These are phyloP conservation scores for Pseudocohnilembus persalinus DNA, from an alignment of 169 alveolate genomes.

Conservation along the genomic window DNA sequence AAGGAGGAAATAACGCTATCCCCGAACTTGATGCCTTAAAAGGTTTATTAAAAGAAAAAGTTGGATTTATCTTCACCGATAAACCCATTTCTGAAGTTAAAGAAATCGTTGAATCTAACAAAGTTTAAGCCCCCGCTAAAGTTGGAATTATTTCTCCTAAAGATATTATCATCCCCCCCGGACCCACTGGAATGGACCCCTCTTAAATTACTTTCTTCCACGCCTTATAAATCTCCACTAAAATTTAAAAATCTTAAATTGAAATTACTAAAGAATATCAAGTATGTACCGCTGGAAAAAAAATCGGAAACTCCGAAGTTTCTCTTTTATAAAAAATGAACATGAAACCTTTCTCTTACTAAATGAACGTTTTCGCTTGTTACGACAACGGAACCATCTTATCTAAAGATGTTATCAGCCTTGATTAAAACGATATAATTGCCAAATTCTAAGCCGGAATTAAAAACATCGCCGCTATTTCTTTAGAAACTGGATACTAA, in stretches of 20 bases:
- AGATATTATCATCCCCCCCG: conserved; percentile 98
- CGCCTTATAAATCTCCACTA: conserved; percentile 98
- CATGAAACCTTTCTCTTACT: conserved; percentile 97
- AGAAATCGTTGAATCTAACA: conserved; percentile 87
- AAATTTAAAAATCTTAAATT: conserved; percentile 97
- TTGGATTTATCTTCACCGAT: conserved; percentile 97
- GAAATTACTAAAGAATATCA: conserved; percentile 96
- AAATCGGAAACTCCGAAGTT: conserved; percentile 97
- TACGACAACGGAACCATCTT: conserved; percentile 95
- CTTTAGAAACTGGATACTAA: conserved; percentile 93
- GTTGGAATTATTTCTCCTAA: conserved; percentile 97
- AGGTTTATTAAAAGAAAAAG: conserved; percentile 90
- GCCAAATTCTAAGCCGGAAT: conserved; percentile 87
- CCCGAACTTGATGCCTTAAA: conserved; percentile 86
- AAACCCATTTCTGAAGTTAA: conserved; percentile 93
- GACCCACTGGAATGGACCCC: conserved; percentile 99
- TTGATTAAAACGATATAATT: conserved; percentile 92
- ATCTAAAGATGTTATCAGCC: conserved; percentile 94
- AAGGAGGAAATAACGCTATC: conserved; percentile 36
- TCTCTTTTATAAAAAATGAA: conserved; percentile 95
- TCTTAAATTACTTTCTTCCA: conserved; percentile 99
- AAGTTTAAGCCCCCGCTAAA: conserved; percentile 98
- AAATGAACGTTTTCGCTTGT: conserved; percentile 92
- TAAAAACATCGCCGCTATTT: conserved; percentile 92
- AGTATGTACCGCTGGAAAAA: conserved; percentile 93